Base-by-base conservation (phyloP, 2,329 filamentous ascomycete species). In the Ophiostoma sp. region DNA sequence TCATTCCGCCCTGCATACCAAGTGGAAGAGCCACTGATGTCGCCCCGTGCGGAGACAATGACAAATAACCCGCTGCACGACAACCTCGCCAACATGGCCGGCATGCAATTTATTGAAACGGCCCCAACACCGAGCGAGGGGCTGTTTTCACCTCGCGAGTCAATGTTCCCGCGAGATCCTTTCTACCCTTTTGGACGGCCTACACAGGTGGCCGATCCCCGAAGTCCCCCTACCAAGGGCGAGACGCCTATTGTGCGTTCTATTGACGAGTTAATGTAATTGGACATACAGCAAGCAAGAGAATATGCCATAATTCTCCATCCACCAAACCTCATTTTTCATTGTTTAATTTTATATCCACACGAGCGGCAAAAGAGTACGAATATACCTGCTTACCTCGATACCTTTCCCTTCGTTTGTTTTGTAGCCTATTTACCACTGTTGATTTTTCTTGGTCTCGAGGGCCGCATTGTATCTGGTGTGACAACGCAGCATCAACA, bases 211-310 rank as follows among this genome's bases (percentile, higher is more conserved):
- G 83, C 82, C 17, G 90, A 94, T 76, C 91, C 91, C 17, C 82
- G 91, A 74, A 93, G 90, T 77, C 91, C 91, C 20, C 89, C 90
- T 0, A 91, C 89, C 15, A 87, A 86, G 75, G 90, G 91, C 54
- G 89, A 90, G 77, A 88, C 87, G 71, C 90, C 91, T 3, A 93
- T 94, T 72, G 87, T 89, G 68, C 84, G 91, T 70, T 93, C 89
- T 71, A 94, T 94, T 75, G 89, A 92, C 77, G 90, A 93, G 76
- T 82, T 93, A 68, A 81, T 94, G 79, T 93, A 83, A 82, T 44
- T 27, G 36, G 52, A 39, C 20, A 62, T 60, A 60, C 33, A 62
- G 57, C 57, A 33, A 62, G 48, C 64, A 57, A 69, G 7, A 65
- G 20, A 66, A 48, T 11, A 10, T 65, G 62, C 7, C 11, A 65